These are phyloP conservation scores for Alternaria dauci DNA, from an alignment of 2,329 filamentous ascomycete species.

Conservation along the genomic window DNA sequence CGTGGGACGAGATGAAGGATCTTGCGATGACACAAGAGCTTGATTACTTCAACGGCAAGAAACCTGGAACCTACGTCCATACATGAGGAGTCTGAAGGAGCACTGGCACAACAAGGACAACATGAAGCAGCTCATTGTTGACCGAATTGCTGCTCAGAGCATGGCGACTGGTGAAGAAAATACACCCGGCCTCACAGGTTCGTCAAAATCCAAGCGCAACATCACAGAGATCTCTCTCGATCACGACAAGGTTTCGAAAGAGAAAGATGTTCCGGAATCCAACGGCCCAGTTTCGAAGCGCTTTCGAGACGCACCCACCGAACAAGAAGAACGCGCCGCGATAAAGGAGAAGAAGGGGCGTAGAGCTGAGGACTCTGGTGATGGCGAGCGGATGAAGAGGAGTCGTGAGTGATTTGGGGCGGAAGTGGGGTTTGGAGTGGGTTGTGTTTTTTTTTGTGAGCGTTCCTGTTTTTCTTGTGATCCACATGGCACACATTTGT, in stretches of 20 bases:
- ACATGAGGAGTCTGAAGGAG: not conserved
- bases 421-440: accelerated
- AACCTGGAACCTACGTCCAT: not conserved
- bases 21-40: not conserved
- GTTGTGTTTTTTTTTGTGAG: not conserved
- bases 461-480: not conserved
- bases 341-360: not conserved
- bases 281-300: not conserved
- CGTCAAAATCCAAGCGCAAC: not conserved
- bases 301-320: not conserved
- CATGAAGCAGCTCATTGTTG: not conserved
- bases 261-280: not conserved
- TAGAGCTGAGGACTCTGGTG: not conserved
- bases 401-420: not conserved
- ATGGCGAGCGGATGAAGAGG: not conserved
- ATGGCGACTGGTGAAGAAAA: not conserved
- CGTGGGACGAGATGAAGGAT: constrained; percentile 1
- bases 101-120: not conserved
- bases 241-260: not conserved
- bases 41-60: not conserved
- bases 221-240: not conserved
- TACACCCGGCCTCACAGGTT: no score
- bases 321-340: not conserved
- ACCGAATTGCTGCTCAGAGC: not conserved
- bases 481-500: no score